Evolutionary conservation across 495 filamentous ascomycete species (phyloP).

Genomic region (Elasticomyces elasticus): DNA sequence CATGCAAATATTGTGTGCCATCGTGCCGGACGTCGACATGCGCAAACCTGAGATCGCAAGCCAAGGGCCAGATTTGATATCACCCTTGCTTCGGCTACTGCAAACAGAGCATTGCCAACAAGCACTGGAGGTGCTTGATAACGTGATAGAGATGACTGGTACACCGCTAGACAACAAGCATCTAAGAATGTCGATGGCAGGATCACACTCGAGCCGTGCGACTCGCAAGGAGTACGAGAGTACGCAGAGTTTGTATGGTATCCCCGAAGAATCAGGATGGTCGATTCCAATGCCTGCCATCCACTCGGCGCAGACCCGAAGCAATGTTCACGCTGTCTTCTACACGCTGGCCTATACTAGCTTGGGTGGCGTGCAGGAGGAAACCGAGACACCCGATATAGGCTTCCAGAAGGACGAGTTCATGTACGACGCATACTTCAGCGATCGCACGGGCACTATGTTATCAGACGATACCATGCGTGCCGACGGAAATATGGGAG

Average conservation of each 20-base stretch:
- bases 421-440: slow-evolving; percentile 66
- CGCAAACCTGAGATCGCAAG: slow-evolving; percentile 77
- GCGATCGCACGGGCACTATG: slow-evolving; percentile 73
- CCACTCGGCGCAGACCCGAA: slow-evolving; percentile 70
- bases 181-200: slow-evolving; percentile 91
- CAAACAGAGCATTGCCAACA: slow-evolving; percentile 90
- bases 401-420: slow-evolving; percentile 89
- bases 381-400: slow-evolving; percentile 70
- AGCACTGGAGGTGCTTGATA: slow-evolving; percentile 80
- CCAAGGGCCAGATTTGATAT: slow-evolving; percentile 91
- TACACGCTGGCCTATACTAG: slow-evolving; percentile 65
- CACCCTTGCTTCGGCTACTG: slow-evolving; percentile 77
- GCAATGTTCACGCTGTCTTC: slow-evolving; percentile 93
- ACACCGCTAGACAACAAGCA: slow-evolving; percentile 90
- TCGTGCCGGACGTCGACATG: slow-evolving; percentile 91
- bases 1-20: slow-evolving; percentile 75
- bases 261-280: slow-evolving; percentile 93
- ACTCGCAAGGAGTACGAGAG: slow-evolving; percentile 90
- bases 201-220: slow-evolving; percentile 60
- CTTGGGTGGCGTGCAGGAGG: slow-evolving; percentile 27
- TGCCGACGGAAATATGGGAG: slow-evolving; percentile 64
- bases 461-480: slow-evolving; percentile 80
- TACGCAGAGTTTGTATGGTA: slow-evolving; percentile 88
- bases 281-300: slow-evolving; percentile 87
- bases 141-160: slow-evolving; percentile 87